Evolutionary conservation across 1,284 basidiomycete genomes (phyloP).

Genomic region (Wallemia ichthyophaga): DNA sequence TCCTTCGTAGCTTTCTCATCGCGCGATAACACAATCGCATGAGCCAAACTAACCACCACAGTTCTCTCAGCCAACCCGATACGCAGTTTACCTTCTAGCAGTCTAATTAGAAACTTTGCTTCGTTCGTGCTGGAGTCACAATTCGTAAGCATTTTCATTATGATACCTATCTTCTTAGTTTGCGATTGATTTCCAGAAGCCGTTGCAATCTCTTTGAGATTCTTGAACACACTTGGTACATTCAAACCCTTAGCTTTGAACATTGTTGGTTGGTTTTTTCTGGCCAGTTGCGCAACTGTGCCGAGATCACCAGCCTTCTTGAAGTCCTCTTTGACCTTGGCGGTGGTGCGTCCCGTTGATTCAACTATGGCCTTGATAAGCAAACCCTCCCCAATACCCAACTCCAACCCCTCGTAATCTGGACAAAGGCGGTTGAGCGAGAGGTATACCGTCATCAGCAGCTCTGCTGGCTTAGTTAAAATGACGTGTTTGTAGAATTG

Average conservation of each 20-base stretch:
- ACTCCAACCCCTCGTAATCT: constrained; percentile 81
- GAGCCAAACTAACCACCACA: constrained; percentile 57
- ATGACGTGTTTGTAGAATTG: constrained; percentile 71
- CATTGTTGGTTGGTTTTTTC: constrained; percentile 74
- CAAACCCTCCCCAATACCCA: constrained; percentile 85
- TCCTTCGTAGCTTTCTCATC: constrained; percentile 38
- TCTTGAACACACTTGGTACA: constrained; percentile 57
- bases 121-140: constrained; percentile 48
- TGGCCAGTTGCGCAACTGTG: constrained; percentile 78
- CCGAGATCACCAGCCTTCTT: constrained; percentile 87
- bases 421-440: constrained; percentile 89
- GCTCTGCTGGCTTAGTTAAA: constrained; percentile 37
- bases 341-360: constrained; percentile 59
- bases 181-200: constrained; percentile 30
- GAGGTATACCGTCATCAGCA: constrained; percentile 73
- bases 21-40: constrained; percentile 48
- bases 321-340: constrained; percentile 64
- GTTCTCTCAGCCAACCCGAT: constrained; percentile 92
- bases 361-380: constrained; percentile 86
- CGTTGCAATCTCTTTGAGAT: constrained; percentile 55
- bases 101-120: constrained; percentile 87
- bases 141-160: constrained; percentile 74
- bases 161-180: constrained; percentile 78
- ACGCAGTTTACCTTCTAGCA: constrained; percentile 81
- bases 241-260: constrained; percentile 83